Base-by-base conservation (phyloP, 2,329 filamentous ascomycete species). In the Fusarium devonianum region DNA sequence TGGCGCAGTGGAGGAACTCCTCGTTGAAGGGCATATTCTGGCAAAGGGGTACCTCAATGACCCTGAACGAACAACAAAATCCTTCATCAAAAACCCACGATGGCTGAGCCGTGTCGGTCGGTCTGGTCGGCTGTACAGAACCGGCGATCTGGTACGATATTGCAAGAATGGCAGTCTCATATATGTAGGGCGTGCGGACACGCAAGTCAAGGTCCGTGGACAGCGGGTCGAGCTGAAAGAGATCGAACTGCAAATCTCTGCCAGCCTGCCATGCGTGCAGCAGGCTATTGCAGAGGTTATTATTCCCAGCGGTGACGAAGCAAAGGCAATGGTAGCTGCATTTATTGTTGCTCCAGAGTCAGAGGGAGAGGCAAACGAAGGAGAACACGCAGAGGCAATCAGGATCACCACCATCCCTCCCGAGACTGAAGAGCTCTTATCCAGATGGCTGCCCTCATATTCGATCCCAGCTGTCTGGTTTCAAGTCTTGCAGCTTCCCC, bases 381-480 rank as follows among this genome's bases (percentile, higher is more conserved):
- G 3, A 9, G 14, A 26, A n/a, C n/a, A 33, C 4, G 34, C 10
- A 6, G 34, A 38, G 14, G 34, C 34, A 4, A 46, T 46, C 34
- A 26, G 16, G 34, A 9, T 38, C 7, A 26, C 26, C 6, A 16
- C 10, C 8, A 46, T 14, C 4, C 3, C 42, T 21, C 9, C 42
- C 6, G 28, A 26, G 2, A 6, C 26, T 7, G 26, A 38, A 16
- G n/a, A 46, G 18, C 9, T 30, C 4, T 14, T 38, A 2, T 33
- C 42, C 8, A 14, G 34, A 16, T 28, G 42, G 2, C 9, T 46
- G 16, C 42, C 42, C 3, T 38, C 42, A 1, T 46, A 46, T 16
- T 26, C 42, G 1, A 46, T 26, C 7, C 42, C 42, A 8, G 35
- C 34, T n/a, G 34, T 46, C 14, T 46, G 42, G 42, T 46, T 46